These are phyloP conservation scores for Leishmania tropica DNA, from an alignment of 208 protist species.

Conservation along the genomic window DNA sequence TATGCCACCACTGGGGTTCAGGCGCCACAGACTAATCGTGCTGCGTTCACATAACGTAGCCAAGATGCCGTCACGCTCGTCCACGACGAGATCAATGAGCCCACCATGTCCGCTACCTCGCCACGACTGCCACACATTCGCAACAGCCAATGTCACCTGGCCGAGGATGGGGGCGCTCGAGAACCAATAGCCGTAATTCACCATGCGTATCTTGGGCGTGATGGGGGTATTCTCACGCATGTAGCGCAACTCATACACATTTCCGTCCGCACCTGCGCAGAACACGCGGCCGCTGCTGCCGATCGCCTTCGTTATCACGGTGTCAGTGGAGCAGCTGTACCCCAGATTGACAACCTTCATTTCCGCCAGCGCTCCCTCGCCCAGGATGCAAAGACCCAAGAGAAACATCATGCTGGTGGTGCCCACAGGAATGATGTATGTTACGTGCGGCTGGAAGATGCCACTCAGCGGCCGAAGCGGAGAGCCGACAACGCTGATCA, in stretches of 20 bases:
- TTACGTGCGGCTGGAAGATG: conserved; percentile 86
- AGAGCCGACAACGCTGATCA: conserved; percentile 81
- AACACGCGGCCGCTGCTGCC: conserved; percentile 70
- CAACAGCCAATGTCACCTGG: conserved; percentile 52
- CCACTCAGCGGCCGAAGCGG: conserved; percentile 52
- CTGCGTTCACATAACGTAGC: conserved; percentile 75
- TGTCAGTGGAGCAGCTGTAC: conserved; percentile 61
- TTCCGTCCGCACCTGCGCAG: conserved; percentile 74
- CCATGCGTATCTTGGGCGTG: conserved; percentile 69
- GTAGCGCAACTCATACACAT: conserved; percentile 85
- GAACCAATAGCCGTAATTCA: conserved; percentile 63
- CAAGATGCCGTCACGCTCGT: conserved; percentile 58
- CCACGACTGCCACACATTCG: conserved; percentile 62
- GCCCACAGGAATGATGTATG: conserved; percentile 75
- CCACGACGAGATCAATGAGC: conserved; percentile 76
- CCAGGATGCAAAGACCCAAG: conserved; percentile 79
- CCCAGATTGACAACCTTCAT: conserved; percentile 75
- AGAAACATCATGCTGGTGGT: conserved; percentile 74
- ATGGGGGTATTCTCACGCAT: conserved; percentile 66
- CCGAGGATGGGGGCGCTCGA: conserved; percentile 55
- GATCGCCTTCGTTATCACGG: conserved; percentile 67
- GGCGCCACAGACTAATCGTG: conserved; percentile 69
- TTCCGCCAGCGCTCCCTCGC: conserved; percentile 46
- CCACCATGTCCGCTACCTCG: conserved; percentile 39
- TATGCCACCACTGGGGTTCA: conserved; percentile 50